Evolutionary conservation across 2,329 filamentous ascomycete genomes (phyloP).

Genomic region (Claviceps digitariae): DNA sequence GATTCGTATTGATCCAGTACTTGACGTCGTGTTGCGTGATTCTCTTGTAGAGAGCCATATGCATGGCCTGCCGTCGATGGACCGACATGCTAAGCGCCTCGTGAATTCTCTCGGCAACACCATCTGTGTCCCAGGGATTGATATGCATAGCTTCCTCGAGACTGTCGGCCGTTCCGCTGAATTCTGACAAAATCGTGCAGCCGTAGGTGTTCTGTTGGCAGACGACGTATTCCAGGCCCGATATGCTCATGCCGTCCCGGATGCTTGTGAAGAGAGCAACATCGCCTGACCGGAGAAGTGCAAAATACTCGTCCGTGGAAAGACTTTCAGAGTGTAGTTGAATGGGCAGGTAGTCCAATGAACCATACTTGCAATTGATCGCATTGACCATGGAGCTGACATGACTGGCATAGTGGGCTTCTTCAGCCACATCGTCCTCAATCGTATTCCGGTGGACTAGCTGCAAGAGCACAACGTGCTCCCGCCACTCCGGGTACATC

Average conservation of each 20-base stretch:
- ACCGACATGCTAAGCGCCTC: slow-evolving; percentile 62
- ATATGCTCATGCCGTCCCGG: slow-evolving; percentile 93
- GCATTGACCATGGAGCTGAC: slow-evolving; percentile 79
- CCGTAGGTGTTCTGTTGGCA: slow-evolving; percentile 79
- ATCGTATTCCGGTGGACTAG: slow-evolving; percentile 73
- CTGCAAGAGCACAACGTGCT: slow-evolving; percentile 83
- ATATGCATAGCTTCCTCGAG: slow-evolving; percentile 79
- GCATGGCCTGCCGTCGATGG: slow-evolving; percentile 34
- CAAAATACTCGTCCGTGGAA: slow-evolving; percentile 80
- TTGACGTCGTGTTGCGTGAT: slow-evolving; percentile 3
- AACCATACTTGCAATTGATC: slow-evolving; percentile 84
- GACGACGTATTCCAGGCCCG: slow-evolving; percentile 86
- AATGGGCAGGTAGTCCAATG: slow-evolving; percentile 77
- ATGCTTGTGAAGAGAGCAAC: slow-evolving; percentile 90
- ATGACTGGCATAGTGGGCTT: slow-evolving; percentile 69
- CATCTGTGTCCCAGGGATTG: slow-evolving; percentile 83
- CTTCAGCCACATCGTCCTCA: slow-evolving; percentile 61
- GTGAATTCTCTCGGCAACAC: slow-evolving; percentile 72
- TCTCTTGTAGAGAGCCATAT: slow-evolving; percentile 3
- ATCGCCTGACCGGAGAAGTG: slow-evolving; percentile 73
- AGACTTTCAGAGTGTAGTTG: slow-evolving; percentile 91
- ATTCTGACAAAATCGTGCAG: slow-evolving; percentile 89
- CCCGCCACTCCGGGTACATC: slow-evolving; percentile 76
- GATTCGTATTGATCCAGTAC: slow-evolving; percentile 1
- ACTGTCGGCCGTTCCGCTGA: slow-evolving; percentile 82